Evolutionary conservation across 2,329 filamentous ascomycete genomes (phyloP).

Genomic region (Phialemonium atrogriseum): DNA sequence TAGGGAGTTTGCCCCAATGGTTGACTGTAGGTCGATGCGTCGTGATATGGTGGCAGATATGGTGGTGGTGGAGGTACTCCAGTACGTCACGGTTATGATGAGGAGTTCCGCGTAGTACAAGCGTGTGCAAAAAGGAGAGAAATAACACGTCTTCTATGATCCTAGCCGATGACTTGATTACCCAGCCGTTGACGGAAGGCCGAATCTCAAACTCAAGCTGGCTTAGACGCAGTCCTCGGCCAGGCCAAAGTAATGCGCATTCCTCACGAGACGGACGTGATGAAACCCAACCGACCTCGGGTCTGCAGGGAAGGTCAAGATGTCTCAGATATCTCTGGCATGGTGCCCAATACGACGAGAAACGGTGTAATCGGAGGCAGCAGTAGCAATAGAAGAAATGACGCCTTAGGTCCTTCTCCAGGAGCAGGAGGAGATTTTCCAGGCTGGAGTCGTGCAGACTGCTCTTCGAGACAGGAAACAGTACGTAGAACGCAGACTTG

Average conservation of each 20-base stretch:
- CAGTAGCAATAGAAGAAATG: not conserved
- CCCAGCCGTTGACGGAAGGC: not conserved
- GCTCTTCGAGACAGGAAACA: constrained; percentile 2
- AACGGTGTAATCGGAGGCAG: constrained; percentile 1
- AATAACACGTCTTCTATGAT: not conserved
- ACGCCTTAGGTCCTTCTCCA: constrained; percentile 1
- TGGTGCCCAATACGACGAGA: not conserved
- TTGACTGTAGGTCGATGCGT: not conserved
- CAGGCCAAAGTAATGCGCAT: not conserved
- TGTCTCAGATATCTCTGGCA: no score
- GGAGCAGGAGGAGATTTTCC: constrained; percentile 1
- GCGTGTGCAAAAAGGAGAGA: not conserved
- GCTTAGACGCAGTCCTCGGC: not conserved
- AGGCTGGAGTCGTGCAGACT: constrained; percentile 1
- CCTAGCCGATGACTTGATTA: not conserved
- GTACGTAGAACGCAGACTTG: constrained; percentile 1
- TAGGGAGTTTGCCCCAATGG: not conserved
- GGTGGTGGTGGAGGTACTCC: not conserved
- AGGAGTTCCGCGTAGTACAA: not conserved
- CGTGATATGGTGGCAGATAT: constrained; percentile 1
- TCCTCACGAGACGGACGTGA: not conserved
- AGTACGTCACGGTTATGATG: not conserved
- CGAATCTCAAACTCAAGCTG: not conserved
- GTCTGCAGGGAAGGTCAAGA: not conserved
- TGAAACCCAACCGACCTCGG: not conserved